Base-by-base conservation (phyloP, 805 yeast genomes). In the Ogataea glucozyma region DNA sequence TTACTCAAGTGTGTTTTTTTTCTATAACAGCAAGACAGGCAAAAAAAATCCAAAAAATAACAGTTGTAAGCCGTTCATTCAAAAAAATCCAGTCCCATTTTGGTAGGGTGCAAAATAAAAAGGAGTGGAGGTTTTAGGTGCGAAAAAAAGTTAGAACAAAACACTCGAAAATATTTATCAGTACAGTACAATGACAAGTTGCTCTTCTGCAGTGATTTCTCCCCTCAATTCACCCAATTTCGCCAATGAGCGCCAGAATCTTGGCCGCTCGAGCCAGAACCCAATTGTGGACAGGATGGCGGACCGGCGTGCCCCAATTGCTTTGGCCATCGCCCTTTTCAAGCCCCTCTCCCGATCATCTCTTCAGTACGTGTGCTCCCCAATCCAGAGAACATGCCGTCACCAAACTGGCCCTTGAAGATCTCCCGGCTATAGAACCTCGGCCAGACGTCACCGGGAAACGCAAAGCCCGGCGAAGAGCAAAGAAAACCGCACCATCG, bases 1-100 rank as follows among this genome's bases (percentile, higher is more conserved):
- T 12, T 12, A 6, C 6, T 26, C n/a, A n/a, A 12, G 27, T 6
- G 27, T 10, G 12, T 24, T 10, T 24, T 10, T 20, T 22, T 22
- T 34, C 22, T 17, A 24, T 34, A 34, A 34, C 38, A 34, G 38
- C 38, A 34, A 34, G 24, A 34, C 38, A 34, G 24, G 24, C 21
- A 33, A 31, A 33, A 33, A 33, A 21, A 22, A 9, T 19, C 23
- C 35, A 34, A 20, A n/a, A n/a, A n/a, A n/a, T n/a, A n/a, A n/a
- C n/a, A n/a, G n/a, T n/a, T n/a, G n/a, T n/a, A 24, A 34, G 38
- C 38, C 29, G 36, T 32, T 32, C 19, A 9, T 13, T 17, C 22
- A 30, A 30, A 30, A 30, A 30, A 30, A 27, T 6, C 4, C 6
- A n/a, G 10, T 24, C 30, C 29, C 30, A 7, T 23, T 24, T 34